Conservation (phyloP, 2,329 filamentous ascomycete species). For the Colletotrichum spaethianum region DNA sequence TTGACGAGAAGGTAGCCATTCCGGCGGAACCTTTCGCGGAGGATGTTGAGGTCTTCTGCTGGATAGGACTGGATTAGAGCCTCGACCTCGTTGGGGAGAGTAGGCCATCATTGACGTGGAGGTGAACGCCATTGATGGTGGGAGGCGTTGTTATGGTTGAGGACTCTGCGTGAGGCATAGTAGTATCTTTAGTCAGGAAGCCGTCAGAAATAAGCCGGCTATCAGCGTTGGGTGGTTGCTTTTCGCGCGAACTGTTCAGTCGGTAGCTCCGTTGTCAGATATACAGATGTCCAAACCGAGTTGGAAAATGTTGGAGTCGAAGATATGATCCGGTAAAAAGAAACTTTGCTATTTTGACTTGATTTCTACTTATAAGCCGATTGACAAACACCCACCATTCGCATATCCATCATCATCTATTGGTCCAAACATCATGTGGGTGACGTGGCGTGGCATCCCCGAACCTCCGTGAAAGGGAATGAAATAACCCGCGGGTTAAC, state of each 20-base stretch:
- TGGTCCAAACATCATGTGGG: not conserved
- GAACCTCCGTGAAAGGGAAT: slow-evolving; percentile 16
- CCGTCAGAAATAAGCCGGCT: too few relatives aligned
- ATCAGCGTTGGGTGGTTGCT: too few relatives aligned
- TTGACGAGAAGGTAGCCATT: slow-evolving; percentile 41
- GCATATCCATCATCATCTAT: not conserved
- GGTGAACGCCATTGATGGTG: slow-evolving; percentile 35
- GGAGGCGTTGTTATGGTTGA: not conserved
- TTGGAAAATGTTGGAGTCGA: not conserved
- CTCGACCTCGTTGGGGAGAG: slow-evolving; percentile 59
- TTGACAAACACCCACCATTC: not conserved
- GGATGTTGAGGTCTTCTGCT: slow-evolving; percentile 39
- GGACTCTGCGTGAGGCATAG: slow-evolving; percentile 26
- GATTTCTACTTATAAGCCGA: not conserved
- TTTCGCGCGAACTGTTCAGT: not conserved
- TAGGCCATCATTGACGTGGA: slow-evolving; percentile 52
- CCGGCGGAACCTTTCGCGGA: slow-evolving; percentile 28
- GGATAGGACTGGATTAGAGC: slow-evolving; percentile 59
- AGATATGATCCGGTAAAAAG: not conserved
- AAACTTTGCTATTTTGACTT: not conserved
- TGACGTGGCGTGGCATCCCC: not conserved
- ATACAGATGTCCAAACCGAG: not conserved
- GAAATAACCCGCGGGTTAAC: slow-evolving; percentile 27
- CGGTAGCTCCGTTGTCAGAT: not conserved
- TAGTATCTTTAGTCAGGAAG: not conserved